Evolutionary conservation across 352 stramenopile genomes (phyloP), one percentile per base, ranked within the genome.

Genomic region (Pythium phragmiticola): DNA sequence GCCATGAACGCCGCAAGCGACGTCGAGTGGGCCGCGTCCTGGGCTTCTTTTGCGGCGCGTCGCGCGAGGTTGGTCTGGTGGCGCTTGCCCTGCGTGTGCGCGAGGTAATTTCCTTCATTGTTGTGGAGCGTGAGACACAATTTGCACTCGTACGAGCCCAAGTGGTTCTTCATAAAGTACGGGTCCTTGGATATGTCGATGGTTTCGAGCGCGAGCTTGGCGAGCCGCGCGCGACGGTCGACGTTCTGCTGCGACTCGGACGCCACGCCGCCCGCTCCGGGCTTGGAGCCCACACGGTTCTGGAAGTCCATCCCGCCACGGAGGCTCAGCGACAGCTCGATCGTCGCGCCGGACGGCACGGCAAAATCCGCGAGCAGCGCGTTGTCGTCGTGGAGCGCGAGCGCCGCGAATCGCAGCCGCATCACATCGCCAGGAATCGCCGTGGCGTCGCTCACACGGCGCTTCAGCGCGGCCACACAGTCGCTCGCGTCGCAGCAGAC

Each of bases 101-200:
- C 96, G 58, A 99, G 80, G 77, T 99, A 99, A 74, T 99, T 99
- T 30, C 95, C 97, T 78, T 99, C 97, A 70, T 98, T 99, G 64
- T 97, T 98, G 84, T 99, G 98, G 53, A 99, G 74, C 28, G 98
- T 99, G 41, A 99, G 84, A 77, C 98, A 99, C 7, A 99, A 76
- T 76, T 99, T 99, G 68, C 98, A 99, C 82, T 99, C 97, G 74
- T 99, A 99, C 9, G 91, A 98, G 60, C 98, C 98, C 45, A 99
- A 75, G 77, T 99, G 96, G 78, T 99, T 99, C 63, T 97, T 92
- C 89, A 99, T 98, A 49, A 99, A 97, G 78, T 99, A 99, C 46
- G 98, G 98, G 71, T 99, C 97, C 68, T 99, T 99, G 30, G 95
- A 96, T 36, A 99, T 79, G 77, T 99, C 97, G 60, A 99, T 92